Base-by-base conservation (phyloP, 371 early-diverging fungal species). In the Dinochytrium kinnereticum region DNA sequence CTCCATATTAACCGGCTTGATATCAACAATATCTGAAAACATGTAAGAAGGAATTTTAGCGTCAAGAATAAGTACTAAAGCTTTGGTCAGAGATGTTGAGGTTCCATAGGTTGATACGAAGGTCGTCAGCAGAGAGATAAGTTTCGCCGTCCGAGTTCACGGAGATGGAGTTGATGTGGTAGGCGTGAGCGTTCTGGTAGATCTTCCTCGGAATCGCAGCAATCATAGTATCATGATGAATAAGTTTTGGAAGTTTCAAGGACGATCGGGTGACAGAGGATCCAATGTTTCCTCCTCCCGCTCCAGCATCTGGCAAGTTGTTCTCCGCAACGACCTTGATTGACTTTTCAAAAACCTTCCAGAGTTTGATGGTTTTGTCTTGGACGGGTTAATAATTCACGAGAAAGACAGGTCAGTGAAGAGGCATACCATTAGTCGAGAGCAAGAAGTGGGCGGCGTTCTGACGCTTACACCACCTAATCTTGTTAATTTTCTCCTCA, bases 331-430 rank as follows among this genome's bases (percentile, higher is more conserved):
- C 96, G 30, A 95, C 90, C 80, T 96, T 96, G 75, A 98, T 88
- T 7, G 93, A 90, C 82, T 96, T 97, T 79, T 98, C 98, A 87
- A 94, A 96, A 31, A 99, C 92, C 78, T 99, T 99, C 99, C 99
- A 99, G 38, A 99, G 90, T 85, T 99, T 98, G 87, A 99, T 95
- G 33, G 98, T 98, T 81, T 98, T 98, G 84, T 98, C 99, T 97
- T n/a, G n/a, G n/a, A n/a, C n/a, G n/a, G n/a, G n/a, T n/a, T n/a
- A n/a, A 79, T 15, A 39, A 36, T n/a, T 49, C 30, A 51, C 19
- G 38, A 65, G 24, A 70, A 26, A 28, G n/a, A 31, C 1, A 30
- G 1, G 21, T 36, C 26, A 49, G 36, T 7, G n/a, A n/a, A n/a
- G n/a, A n/a, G 3, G n/a, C 51, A 0, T 87, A 96, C 96, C 97